Conservation (phyloP, 2,329 filamentous ascomycete genomes). For the Botrytis sinoallii region DNA sequence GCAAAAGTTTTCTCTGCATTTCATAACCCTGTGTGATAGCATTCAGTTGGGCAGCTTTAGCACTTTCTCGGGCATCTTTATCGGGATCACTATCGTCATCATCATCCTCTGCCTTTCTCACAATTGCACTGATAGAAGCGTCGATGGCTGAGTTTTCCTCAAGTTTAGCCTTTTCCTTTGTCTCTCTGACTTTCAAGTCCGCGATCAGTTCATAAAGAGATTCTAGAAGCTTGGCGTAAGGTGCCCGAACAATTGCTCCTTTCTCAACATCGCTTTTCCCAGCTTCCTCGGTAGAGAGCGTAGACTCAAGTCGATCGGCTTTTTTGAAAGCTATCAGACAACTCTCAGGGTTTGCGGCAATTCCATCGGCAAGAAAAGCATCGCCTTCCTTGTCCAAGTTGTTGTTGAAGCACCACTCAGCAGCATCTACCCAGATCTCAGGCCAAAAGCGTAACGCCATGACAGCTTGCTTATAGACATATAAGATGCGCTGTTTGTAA, state of each 20-base stretch:
- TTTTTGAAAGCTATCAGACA: slow-evolving; percentile 85
- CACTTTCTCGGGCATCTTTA: slow-evolving; percentile 41
- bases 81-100: slow-evolving; percentile 42
- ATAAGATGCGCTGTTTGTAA: slow-evolving; percentile 77
- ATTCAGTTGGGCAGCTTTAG: slow-evolving; percentile 59
- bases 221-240: slow-evolving; percentile 79
- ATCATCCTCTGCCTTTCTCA: slow-evolving; percentile 50
- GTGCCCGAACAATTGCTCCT: slow-evolving; percentile 66
- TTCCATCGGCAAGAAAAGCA: slow-evolving; percentile 73
- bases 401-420: slow-evolving; percentile 87
- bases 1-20: slow-evolving; percentile 71
- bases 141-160: slow-evolving; percentile 47
- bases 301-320: slow-evolving; percentile 81
- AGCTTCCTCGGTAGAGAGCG: slow-evolving; percentile 71
- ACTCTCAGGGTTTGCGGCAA: slow-evolving; percentile 89
- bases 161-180: slow-evolving; percentile 54
- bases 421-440: slow-evolving; percentile 92
- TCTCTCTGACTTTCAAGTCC: slow-evolving; percentile 64
- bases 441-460: slow-evolving; percentile 95
- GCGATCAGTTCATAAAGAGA: slow-evolving; percentile 84
- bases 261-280: slow-evolving; percentile 63
- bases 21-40: slow-evolving; percentile 65
- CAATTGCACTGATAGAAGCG: slow-evolving; percentile 40
- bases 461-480: slow-evolving; percentile 88
- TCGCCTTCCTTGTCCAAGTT: slow-evolving; percentile 62